These are phyloP conservation scores for Candida ficus DNA, from an alignment of 805 yeast species.

Conservation along the genomic window DNA sequence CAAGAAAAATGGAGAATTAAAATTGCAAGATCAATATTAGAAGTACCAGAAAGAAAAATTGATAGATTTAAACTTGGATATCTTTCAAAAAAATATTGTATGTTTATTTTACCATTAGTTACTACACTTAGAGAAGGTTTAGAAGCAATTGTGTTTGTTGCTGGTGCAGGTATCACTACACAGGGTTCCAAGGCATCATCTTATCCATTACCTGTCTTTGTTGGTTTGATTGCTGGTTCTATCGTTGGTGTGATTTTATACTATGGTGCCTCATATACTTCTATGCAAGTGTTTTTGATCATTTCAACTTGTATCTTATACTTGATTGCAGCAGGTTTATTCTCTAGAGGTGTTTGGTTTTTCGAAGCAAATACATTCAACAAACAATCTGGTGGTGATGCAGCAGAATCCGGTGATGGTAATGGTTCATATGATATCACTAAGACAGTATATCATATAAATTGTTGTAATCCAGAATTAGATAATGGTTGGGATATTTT, in stretches of 20 bases:
- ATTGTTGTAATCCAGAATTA: slow-evolving; percentile 91
- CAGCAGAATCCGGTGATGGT: slow-evolving; percentile 87
- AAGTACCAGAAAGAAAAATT: slow-evolving; percentile 42
- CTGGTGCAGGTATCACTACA: slow-evolving; percentile 81
- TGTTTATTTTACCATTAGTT: slow-evolving; percentile 86
- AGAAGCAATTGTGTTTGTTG: slow-evolving; percentile 93
- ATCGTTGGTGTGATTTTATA: slow-evolving; percentile 66
- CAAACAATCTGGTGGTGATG: slow-evolving; percentile 84
- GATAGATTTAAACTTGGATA: slow-evolving; percentile 52
- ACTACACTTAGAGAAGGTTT: slow-evolving; percentile 95
- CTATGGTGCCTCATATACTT: slow-evolving; percentile 74
- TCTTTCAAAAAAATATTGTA: slow-evolving; percentile 67
- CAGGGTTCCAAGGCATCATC: slow-evolving; percentile 53
- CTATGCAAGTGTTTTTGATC: slow-evolving; percentile 82
- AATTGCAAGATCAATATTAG: slow-evolving; percentile 78
- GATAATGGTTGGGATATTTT: slow-evolving; percentile 97
- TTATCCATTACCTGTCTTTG: slow-evolving; percentile 89
- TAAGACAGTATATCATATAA: slow-evolving; percentile 88
- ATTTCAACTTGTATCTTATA: slow-evolving; percentile 85
- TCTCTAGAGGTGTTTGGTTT: slow-evolving; percentile 90
- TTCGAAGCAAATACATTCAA: slow-evolving; percentile 69
- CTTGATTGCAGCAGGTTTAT: slow-evolving; percentile 86
- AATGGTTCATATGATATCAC: slow-evolving; percentile 89
- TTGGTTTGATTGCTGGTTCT: slow-evolving; percentile 79
- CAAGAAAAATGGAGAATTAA: slow-evolving; percentile 95